Evolutionary conservation across 176 grass and related monocot genomes (phyloP).

Genomic region (Carex littledalei): DNA sequence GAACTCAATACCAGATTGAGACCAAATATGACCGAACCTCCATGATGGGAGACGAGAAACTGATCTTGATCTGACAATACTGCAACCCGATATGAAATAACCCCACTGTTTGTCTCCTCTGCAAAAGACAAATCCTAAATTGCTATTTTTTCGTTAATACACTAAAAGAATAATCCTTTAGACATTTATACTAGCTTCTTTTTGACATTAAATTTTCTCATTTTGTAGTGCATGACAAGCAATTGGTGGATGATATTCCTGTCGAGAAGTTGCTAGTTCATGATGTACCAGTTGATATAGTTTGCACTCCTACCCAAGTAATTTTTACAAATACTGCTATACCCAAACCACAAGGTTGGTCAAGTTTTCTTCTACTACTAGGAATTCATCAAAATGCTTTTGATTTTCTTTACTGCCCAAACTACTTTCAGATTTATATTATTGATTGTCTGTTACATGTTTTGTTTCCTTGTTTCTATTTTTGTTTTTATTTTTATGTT

Average conservation of each 20-base stretch:
- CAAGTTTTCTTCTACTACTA: background rate
- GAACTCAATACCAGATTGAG: background rate
- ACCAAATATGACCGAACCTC: background rate
- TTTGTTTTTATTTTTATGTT: background rate
- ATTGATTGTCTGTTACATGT: background rate
- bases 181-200: background rate
- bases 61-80: background rate
- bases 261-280: constrained; percentile 85
- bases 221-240: constrained; percentile 80
- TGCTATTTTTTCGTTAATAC: background rate
- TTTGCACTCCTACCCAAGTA: constrained; percentile 86
- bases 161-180: background rate
- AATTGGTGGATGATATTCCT: constrained; percentile 86
- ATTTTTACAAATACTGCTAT: constrained; percentile 81
- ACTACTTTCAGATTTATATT: background rate
- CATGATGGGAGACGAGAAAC: background rate
- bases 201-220: background rate
- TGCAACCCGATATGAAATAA: background rate
- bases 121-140: too few species aligned
- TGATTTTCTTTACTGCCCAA: background rate
- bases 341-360: constrained; percentile 81
- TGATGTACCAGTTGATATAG: constrained; percentile 86
- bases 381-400: background rate
- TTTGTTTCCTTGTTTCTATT: background rate
- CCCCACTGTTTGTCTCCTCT: background rate